Evolutionary conservation across 768 basidiomycete species (phyloP).

Genomic region (Mycena albidolilacea): DNA sequence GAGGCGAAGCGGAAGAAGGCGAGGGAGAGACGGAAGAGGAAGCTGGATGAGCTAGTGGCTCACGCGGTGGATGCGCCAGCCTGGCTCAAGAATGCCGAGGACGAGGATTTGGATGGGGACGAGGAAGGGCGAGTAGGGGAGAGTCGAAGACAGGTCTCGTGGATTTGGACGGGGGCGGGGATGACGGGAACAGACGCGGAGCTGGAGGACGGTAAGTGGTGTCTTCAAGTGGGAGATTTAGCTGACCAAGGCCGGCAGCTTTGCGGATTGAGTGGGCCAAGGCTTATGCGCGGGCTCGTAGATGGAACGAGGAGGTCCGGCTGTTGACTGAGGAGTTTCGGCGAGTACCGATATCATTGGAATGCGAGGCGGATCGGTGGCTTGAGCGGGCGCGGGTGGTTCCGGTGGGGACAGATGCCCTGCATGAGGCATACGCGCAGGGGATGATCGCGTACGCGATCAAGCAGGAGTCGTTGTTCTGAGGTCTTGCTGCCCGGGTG

Average conservation of each 20-base stretch:
- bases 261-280: background rate
- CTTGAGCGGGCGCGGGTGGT: background rate
- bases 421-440: background rate
- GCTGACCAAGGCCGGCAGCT: background rate
- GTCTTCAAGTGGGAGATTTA: background rate
- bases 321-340: background rate
- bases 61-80: background rate
- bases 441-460: background rate
- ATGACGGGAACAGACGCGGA: no score
- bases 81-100: background rate
- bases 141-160: background rate
- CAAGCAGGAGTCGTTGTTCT: background rate
- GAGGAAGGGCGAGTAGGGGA: background rate
- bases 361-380: background rate
- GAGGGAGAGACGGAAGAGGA: background rate
- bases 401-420: background rate
- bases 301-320: background rate
- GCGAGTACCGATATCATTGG: background rate
- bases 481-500: background rate
- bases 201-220: background rate
- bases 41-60: background rate
- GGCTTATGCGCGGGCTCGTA: background rate
- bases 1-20: background rate
- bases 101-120: background rate
- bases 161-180: background rate